phyloP scores from a whole-genome alignment of 352 stramenopile species.

The Pythium pyrilobum region DNA sequence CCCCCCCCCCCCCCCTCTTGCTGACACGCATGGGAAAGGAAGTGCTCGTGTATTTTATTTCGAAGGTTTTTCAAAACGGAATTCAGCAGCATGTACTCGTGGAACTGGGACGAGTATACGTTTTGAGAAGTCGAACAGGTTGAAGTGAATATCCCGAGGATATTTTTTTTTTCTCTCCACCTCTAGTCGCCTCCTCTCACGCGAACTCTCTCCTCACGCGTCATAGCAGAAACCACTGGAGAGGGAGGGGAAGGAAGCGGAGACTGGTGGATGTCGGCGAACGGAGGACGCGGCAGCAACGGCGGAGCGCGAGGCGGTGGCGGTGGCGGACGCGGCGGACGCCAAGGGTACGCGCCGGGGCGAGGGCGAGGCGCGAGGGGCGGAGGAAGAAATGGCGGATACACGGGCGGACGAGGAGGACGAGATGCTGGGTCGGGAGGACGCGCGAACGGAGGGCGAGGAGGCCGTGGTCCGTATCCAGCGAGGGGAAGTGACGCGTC shows the following conservation, averaged over 20 bases:
- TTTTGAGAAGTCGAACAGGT: not conserved
- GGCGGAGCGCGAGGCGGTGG: not conserved
- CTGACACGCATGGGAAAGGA: too few relatives aligned
- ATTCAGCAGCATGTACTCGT: not conserved
- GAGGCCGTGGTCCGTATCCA: not conserved
- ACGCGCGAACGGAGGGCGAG: not conserved
- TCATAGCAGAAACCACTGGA: too few relatives aligned
- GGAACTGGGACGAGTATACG: not conserved
- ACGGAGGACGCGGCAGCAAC: not conserved
- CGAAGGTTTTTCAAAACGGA: not conserved
- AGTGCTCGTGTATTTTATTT: not conserved
- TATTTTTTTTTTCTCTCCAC: constrained; percentile 2
- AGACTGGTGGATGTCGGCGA: not conserved
- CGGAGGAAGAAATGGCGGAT: not conserved
- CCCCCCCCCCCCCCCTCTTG: too few relatives aligned
- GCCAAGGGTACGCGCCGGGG: not conserved
- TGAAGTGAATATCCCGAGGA: constrained; percentile 6
- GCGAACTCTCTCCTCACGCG: not conserved
- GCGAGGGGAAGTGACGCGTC: not conserved
- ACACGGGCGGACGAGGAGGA: not conserved
- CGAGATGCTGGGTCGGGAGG: not conserved
- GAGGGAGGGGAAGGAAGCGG: not conserved
- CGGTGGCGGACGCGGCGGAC: not conserved
- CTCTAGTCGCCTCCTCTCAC: not conserved
- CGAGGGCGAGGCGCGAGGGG: not conserved